Evolutionary conservation across 208 protist species (phyloP), one percentile per base, ranked within the genome.

Genomic region (Trypanosoma mega): DNA sequence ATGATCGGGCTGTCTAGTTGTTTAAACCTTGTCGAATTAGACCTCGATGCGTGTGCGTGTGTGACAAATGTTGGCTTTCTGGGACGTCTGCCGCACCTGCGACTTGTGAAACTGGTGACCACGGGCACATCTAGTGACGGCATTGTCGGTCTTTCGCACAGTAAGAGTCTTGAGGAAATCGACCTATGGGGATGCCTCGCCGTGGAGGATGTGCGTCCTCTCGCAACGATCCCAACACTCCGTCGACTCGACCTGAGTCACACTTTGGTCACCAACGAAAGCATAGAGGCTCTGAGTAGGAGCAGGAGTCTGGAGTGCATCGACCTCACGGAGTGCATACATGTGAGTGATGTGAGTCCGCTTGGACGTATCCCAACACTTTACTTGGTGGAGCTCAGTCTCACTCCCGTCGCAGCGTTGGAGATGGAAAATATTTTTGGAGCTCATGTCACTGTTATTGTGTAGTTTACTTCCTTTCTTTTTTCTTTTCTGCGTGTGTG

Each of bases 101-200:
- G 46, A 23, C 70, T 64, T 20, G 50, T 88, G 36, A 60, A 82
- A 44, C 50, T 80, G 11, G 70, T 78, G n/a, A 58, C 71, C 14
- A 82, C 77, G 1, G 57, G 65, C 44, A 50, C 91, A 24, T 87
- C 73, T 11, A 80, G 78, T 53, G 69, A 78, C 9, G 80, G 83
- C 2, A 66, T 89, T 12, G 57, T 43, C 12, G 74, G 69, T 24
- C 56, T 91, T 24, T 63, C 47, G 5, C 20, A 33, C 4, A 63
- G 55, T 33, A 0, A 16, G 14, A 57, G 63, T 43, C 46, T 63
- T 27, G 55, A 63, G 48, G 48, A 70, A 46, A 61, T 70, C 43
- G 55, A 76, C 26, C 44, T 86, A 34, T 24, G 48, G 14, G 55
- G 55, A 11, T 86, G 80, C 48, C 20, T 23, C n/a, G 4, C 41